Conservation (phyloP, 257 asterid genomes). For the Nicotiana attenuata region DNA sequence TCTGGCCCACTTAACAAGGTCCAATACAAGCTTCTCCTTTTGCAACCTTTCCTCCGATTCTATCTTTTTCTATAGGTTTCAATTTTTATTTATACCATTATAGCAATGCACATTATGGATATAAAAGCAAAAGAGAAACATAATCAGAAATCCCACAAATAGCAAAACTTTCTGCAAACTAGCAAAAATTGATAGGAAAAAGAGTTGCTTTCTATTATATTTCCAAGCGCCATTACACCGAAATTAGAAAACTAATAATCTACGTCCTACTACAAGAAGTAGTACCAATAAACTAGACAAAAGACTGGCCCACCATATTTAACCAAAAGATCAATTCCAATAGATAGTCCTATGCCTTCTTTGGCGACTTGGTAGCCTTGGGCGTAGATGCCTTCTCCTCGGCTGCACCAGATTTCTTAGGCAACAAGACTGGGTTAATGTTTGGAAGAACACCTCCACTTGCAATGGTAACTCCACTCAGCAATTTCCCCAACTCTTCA, state of each 20-base stretch:
- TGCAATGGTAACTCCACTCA: constrained; percentile 38
- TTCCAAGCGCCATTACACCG: not conserved
- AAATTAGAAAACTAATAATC: not conserved
- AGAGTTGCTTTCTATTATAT: not conserved
- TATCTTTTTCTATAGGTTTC: no score
- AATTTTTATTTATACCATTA: no score
- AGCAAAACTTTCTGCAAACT: no score
- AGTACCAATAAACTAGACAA: not conserved
- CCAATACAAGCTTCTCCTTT: no score
- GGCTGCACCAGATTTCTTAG: constrained; percentile 25
- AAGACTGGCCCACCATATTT: not conserved
- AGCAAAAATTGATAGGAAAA: not conserved
- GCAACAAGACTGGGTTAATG: constrained; percentile 38
- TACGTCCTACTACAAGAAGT: not conserved
- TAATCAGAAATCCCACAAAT: no score
- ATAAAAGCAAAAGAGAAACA: accelerated
- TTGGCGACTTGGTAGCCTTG: constrained; percentile 12
- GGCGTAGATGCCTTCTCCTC: not conserved
- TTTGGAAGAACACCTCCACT: constrained; percentile 44
- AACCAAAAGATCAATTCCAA: not conserved
- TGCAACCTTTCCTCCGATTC: no score
- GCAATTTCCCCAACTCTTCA: constrained; percentile 43
- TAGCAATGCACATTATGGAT: no score
- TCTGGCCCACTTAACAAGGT: no score
- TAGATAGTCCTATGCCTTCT: constrained; percentile 6